phyloP scores from a whole-genome alignment of 441 rosid species.

The Capsella rubella region DNA sequence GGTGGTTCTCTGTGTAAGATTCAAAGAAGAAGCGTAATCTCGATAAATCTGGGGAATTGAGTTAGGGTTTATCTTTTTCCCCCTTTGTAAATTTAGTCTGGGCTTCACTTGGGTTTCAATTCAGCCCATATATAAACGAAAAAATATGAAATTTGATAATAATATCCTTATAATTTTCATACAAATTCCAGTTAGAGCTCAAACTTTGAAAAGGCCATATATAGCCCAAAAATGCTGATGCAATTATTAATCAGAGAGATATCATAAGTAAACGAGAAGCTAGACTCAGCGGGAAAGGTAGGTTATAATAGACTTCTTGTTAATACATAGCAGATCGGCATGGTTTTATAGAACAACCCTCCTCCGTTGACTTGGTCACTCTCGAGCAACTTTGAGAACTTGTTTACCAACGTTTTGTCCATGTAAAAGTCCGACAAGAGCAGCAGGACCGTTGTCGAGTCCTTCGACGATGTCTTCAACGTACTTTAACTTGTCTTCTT shows the following conservation, averaged over 20 bases:
- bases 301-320: too few relatives aligned
- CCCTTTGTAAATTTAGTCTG: not conserved
- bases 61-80: slow-evolving; percentile 34
- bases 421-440: slow-evolving; percentile 44
- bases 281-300: too few relatives aligned
- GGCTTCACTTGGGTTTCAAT: not conserved
- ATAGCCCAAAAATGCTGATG: too few relatives aligned
- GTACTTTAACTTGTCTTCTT: slow-evolving; percentile 46
- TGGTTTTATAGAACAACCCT: too few relatives aligned
- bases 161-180: too few relatives aligned
- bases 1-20: not conserved
- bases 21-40: slow-evolving; percentile 9
- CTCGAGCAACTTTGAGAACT: slow-evolving; percentile 41
- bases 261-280: too few relatives aligned
- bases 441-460: slow-evolving; percentile 47
- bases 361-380: not conserved
- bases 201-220: not conserved
- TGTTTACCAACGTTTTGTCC: slow-evolving; percentile 50
- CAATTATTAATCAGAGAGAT: too few relatives aligned
- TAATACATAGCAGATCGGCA: not conserved
- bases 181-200: not conserved
- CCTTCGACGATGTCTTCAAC: slow-evolving; percentile 51
- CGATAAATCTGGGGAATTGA: not conserved
- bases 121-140: slow-evolving; percentile 2
- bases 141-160: not conserved